These are phyloP conservation scores for Scolecobasidium constrictum DNA, from an alignment of 2,329 filamentous ascomycete genomes.

Conservation along the genomic window DNA sequence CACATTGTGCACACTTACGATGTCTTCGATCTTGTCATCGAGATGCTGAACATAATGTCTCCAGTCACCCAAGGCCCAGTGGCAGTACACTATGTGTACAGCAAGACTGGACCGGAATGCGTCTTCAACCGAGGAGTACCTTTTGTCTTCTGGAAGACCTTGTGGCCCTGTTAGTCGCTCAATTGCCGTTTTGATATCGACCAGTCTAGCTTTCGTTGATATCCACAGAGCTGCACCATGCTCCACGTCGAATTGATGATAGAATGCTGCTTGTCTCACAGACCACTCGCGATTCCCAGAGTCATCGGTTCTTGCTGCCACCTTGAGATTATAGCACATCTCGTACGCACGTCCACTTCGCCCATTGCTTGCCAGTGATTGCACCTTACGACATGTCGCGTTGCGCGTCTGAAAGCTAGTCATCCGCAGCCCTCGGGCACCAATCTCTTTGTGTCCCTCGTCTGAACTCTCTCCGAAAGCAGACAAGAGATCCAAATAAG, in stretches of 20 bases:
- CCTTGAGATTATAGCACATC: slow-evolving; percentile 25
- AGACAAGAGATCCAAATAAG: slow-evolving; percentile 28
- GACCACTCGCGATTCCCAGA: slow-evolving; percentile 21
- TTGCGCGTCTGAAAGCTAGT: slow-evolving; percentile 26
- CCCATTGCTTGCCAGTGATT: slow-evolving; percentile 14
- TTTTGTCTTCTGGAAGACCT: slow-evolving; percentile 21
- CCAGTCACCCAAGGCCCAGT: slow-evolving; percentile 34
- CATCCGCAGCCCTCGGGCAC: slow-evolving; percentile 24
- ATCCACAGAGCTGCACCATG: slow-evolving; percentile 30
- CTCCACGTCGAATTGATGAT: slow-evolving; percentile 30
- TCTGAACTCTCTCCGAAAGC: slow-evolving; percentile 24
- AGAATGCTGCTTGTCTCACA: slow-evolving; percentile 26
- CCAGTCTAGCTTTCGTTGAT: slow-evolving; percentile 23
- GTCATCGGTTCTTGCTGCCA: slow-evolving; percentile 13
- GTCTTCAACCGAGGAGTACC: slow-evolving; percentile 20
- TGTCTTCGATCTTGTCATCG: slow-evolving; percentile 22
- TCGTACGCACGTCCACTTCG: slow-evolving; percentile 26
- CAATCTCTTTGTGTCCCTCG: too few relatives aligned
- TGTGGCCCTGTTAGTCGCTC: slow-evolving; percentile 21
- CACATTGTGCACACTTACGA: too few relatives aligned
- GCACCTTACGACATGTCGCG: slow-evolving; percentile 13
- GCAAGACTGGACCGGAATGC: slow-evolving; percentile 27
- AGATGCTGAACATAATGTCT: slow-evolving; percentile 30
- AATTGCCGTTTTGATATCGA: slow-evolving; percentile 15
- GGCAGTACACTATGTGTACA: slow-evolving; percentile 26